Evolutionary conservation across 768 basidiomycete species (phyloP).

Genomic region (Amanita phalloides): DNA sequence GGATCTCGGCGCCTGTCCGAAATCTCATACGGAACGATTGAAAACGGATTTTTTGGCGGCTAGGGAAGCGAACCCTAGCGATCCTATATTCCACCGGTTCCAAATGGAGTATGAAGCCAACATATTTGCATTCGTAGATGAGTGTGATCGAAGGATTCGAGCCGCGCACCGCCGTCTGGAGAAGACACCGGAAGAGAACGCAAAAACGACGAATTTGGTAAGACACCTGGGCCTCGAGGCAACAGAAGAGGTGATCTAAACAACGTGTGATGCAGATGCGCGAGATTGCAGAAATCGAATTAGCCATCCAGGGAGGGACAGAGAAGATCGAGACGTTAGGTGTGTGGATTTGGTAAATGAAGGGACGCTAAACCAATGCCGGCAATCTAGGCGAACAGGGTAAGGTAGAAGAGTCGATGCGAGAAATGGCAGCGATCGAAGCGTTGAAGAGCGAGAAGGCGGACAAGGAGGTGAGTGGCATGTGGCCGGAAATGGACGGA

Average conservation of each 20-base stretch:
- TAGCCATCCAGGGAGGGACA: constrained; percentile 97
- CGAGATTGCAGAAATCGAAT: constrained; percentile 98
- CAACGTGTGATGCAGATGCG: constrained; percentile 57
- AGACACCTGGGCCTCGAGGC: constrained; percentile 13
- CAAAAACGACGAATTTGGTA: constrained; percentile 93
- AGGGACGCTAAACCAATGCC: constrained; percentile 7
- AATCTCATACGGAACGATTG: constrained; percentile 89
- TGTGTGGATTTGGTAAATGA: constrained; percentile 21
- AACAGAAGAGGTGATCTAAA: background rate
- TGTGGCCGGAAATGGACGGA: constrained; percentile 6
- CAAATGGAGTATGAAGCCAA: constrained; percentile 95
- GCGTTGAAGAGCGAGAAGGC: constrained; percentile 92
- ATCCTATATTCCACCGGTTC: constrained; percentile 79
- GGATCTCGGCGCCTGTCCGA: constrained; percentile 97
- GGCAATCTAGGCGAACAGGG: constrained; percentile 75
- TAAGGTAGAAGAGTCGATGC: constrained; percentile 99
- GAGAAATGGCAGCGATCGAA: constrained; percentile 95
- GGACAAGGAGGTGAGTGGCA: constrained; percentile 76
- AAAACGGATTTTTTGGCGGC: constrained; percentile 84
- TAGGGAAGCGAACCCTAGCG: constrained; percentile 60
- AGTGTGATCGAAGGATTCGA: constrained; percentile 94
- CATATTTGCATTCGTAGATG: constrained; percentile 94
- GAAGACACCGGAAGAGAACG: constrained; percentile 99
- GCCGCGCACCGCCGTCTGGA: constrained; percentile 91
- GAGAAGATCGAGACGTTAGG: constrained; percentile 95